Evolutionary conservation across 176 grass and related monocot species (phyloP).

Genomic region (Oryza officinalis): DNA sequence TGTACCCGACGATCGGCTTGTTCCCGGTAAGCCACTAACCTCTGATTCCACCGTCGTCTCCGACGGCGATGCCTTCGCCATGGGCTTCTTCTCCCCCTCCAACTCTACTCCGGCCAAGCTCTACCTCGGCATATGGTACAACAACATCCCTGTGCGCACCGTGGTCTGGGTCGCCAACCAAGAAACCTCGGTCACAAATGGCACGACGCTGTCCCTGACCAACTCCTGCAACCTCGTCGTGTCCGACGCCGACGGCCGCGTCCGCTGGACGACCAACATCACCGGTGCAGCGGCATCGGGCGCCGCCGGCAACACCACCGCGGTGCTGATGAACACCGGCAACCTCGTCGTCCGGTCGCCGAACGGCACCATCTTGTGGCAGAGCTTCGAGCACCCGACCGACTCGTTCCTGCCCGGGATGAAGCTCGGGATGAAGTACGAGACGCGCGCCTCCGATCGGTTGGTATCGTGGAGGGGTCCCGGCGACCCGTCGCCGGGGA

Average conservation of each 20-base stretch:
- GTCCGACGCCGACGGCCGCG: conserved; percentile 8
- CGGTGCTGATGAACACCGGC: conserved; percentile 33
- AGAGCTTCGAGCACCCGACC: background rate
- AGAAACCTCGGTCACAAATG: background rate
- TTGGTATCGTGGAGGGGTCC: conserved; percentile 46
- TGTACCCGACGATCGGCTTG: background rate
- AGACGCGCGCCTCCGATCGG: background rate
- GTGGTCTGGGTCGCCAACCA: conserved; percentile 35
- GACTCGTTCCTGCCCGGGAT: conserved; percentile 47
- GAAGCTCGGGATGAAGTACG: conserved; percentile 25
- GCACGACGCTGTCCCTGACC: background rate
- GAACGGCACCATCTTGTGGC: too few relatives aligned
- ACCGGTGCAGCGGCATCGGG: too few relatives aligned
- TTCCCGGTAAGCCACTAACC: background rate
- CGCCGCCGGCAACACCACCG: too few relatives aligned
- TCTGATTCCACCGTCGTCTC: background rate
- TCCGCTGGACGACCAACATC: conserved; percentile 25
- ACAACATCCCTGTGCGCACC: background rate
- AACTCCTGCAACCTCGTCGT: conserved; percentile 22
- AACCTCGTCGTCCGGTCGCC: conserved; percentile 33
- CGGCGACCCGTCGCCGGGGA: conserved; percentile 40
- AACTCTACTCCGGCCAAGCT: background rate
- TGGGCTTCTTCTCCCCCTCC: conserved; percentile 30
- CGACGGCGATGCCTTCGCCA: background rate
- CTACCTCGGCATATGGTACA: conserved; percentile 42